Percentiles rank a stretch among this genome's conserved stretches.
Evolutionary conservation across 2,329 filamentous ascomycete species (phyloP).

Genomic region (Cordyceps tenuipes): DNA sequence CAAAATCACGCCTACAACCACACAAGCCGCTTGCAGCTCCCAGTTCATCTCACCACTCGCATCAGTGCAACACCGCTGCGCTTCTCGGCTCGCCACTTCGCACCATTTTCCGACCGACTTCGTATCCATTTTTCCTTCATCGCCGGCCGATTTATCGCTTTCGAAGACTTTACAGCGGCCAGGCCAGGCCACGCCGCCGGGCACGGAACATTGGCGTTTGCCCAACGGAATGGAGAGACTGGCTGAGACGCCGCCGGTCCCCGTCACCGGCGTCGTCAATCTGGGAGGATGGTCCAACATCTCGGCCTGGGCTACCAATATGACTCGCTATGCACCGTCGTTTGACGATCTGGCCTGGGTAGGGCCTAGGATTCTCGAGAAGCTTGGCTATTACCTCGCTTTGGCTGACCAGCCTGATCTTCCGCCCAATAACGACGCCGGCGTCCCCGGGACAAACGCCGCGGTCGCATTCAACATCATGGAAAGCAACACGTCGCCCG

Average conservation of each 20-base stretch:
- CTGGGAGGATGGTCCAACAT: slow-evolving; percentile 42
- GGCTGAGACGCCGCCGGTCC: background rate
- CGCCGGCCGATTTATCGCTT: background rate
- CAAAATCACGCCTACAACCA: background rate
- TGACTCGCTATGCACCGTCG: slow-evolving; percentile 53
- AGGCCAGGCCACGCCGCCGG: background rate
- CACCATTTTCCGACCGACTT: background rate
- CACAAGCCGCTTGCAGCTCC: background rate
- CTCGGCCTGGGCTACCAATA: slow-evolving; percentile 49
- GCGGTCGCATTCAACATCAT: slow-evolving; percentile 24
- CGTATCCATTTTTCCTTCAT: slow-evolving; percentile 4
- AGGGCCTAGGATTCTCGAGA: slow-evolving; percentile 61
- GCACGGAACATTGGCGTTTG: background rate
- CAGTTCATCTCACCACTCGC: background rate
- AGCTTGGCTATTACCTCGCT: slow-evolving; percentile 55
- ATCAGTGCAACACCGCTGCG: slow-evolving; percentile 5
- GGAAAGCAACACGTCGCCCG: slow-evolving; percentile 13
- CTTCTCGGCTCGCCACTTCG: background rate
- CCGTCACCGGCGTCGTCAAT: background rate
- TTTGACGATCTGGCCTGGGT: slow-evolving; percentile 61
- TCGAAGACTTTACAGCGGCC: background rate
- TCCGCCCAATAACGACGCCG: slow-evolving; percentile 31
- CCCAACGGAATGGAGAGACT: slow-evolving; percentile 3
- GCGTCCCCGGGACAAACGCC: slow-evolving; percentile 16
- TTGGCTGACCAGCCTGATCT: slow-evolving; percentile 53